Evolutionary conservation across 768 basidiomycete genomes (phyloP), one percentile per base, ranked within the genome.

Genomic region (Rhodotorula kratochvilovae): DNA sequence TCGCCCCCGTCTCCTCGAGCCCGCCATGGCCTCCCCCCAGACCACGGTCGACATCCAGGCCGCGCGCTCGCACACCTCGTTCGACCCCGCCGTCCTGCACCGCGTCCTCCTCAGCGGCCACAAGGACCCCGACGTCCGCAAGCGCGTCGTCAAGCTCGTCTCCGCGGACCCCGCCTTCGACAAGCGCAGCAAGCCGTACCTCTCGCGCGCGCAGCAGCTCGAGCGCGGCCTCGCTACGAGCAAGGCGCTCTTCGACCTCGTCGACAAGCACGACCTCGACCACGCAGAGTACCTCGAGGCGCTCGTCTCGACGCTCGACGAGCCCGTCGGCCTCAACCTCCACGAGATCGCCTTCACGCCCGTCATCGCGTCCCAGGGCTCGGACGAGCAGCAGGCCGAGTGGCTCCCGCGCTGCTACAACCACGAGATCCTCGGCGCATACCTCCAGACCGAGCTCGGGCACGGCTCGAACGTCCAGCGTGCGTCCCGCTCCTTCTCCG

Each of bases 341-440:
- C 84, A 85, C 62, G 73, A 79, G 50, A 63, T 80, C 6, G 82
- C 88, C 0, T 91, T 91, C 75, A 84, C 86, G 62, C 89, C 89
- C 5, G 86, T 90, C 21, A 84, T 90, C 64, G 74, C 82, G 61
- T 83, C 85, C 2, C 89, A 90, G 81, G 88, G 83, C 0, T 86
- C 86, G 0, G 81, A 85, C 1, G 81, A 82, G 21, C 81, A 90
- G 31, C 67, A 87, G 23, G 80, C 82, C 19, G 63, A 69, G 45
- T 69, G 68, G 72, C 84, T 83, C 15, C 78, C 77, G 11, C 81
- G 87, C 21, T 83, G 86, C 23, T 75, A 82, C 3, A 81, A 83
- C 43, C 84, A 85, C 13, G 89, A 85, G 1, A 87, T 90, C 71
- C 79, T 89, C 8, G 89, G 84, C 8, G 58, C 36, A 46, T 61